Base-by-base conservation (phyloP, 1,139 yeast genomes). In the Wickerhamomyces sp. region DNA sequence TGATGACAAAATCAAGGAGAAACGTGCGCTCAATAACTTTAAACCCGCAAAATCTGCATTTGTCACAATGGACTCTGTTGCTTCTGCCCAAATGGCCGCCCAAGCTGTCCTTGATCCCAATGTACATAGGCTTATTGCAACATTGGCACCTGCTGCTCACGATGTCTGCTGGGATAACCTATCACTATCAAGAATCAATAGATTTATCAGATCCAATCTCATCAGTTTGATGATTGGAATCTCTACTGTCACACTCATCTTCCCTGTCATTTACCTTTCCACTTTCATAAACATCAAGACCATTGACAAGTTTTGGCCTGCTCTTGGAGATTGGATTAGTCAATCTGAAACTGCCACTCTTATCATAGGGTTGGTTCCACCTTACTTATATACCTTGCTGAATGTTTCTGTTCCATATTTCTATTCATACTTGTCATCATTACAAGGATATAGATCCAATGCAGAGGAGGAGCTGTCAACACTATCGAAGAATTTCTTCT, bases 1-100 rank as follows among this genome's bases (percentile, higher is more conserved):
- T 8, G 94, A 88, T 58, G 69, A 69, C 39, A 72, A 77, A 49
- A 86, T 88, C 40, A 54, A 56, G 10, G 60, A 67, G 23, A 72
- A 78, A 4, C 70, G 88, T 41, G 63, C 63, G 10, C 72, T 69
- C 34, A 69, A 71, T 37, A 74, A 66, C 32, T 73, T 71, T 59
- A 14, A 68, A 72, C 8, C 69, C 9, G 58, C 60, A 4, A 45
- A 72, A 15, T 68, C 73, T 11, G 95, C 96, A 0, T 88, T 88
- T 63, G 78, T 88, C 26, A 88, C 95, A 1, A 83, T 88, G 93
- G 84, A 82, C 51, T 76, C 88, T 2, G 95, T 87, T 10, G 87
- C 94, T 0, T 81, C 84, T 56, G 95, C 96, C 1, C 96, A 88
- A 61, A 80, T 88, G 84, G 81, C 89, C 9, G 94, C 96, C 0